Evolutionary conservation across 2,329 filamentous ascomycete genomes (phyloP).

Genomic region (Aspergillus candidus): DNA sequence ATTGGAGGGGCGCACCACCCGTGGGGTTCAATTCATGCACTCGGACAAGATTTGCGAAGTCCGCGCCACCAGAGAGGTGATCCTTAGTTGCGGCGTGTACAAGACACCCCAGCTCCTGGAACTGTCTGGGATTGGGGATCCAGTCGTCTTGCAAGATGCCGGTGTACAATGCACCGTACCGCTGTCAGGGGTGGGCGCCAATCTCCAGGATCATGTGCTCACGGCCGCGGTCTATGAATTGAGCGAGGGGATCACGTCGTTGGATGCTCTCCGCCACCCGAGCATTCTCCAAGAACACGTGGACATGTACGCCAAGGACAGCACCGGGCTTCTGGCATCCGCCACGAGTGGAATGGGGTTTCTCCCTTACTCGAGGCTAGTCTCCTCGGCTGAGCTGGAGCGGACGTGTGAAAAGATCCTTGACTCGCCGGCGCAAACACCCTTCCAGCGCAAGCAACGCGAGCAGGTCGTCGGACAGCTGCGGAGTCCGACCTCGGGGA

Average conservation of each 20-base stretch:
- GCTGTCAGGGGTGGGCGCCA: slow-evolving; percentile 42
- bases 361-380: slow-evolving; percentile 5
- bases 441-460: slow-evolving; percentile 1
- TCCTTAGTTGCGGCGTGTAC: slow-evolving; percentile 53
- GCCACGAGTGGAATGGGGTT: slow-evolving; percentile 6
- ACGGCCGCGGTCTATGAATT: slow-evolving; percentile 12
- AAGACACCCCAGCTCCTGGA: slow-evolving; percentile 56
- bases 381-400: not conserved
- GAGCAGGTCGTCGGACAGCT: slow-evolving; percentile 1
- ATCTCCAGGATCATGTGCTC: slow-evolving; percentile 41
- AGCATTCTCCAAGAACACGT: slow-evolving; percentile 3
- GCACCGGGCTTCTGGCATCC: slow-evolving; percentile 3
- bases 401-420: slow-evolving; percentile 1
- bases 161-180: slow-evolving; percentile 37
- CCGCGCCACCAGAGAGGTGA: slow-evolving; percentile 43
- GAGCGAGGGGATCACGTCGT: slow-evolving; percentile 1
- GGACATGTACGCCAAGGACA: slow-evolving; percentile 4
- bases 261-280: slow-evolving; percentile 8
- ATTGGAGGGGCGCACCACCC: slow-evolving; percentile 10
- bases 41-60: slow-evolving; percentile 29
- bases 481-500: not conserved
- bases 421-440: not conserved
- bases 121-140: slow-evolving; percentile 53
- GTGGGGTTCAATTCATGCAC: slow-evolving; percentile 39
- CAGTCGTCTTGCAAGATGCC: slow-evolving; percentile 33